phyloP scores from a whole-genome alignment of 208 protist species.

The Endotrypanum monterogeii region DNA sequence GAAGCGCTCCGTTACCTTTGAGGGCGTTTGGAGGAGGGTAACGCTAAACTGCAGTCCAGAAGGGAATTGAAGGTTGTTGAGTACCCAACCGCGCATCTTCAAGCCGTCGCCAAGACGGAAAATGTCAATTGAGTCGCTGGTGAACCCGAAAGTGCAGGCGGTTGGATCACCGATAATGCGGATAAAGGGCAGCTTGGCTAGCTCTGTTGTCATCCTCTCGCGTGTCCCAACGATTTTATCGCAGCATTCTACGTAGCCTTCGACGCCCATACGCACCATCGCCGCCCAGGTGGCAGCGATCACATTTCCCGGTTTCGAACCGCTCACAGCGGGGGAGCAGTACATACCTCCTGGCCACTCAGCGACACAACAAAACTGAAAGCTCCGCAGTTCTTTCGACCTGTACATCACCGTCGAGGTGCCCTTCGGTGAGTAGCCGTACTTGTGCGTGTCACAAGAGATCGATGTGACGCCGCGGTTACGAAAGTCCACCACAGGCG shows the following conservation, averaged over 20 bases:
- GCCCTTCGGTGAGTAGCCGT: constrained; percentile 98
- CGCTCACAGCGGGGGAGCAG: constrained; percentile 95
- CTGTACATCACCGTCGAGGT: constrained; percentile 96
- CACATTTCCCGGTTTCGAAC: constrained; percentile 94
- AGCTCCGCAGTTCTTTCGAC: constrained; percentile 82
- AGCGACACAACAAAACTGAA: constrained; percentile 95
- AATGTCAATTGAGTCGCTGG: constrained; percentile 87
- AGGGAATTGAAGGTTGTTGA: constrained; percentile 95
- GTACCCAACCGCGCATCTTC: constrained; percentile 88
- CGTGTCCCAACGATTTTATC: constrained; percentile 80
- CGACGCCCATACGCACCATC: constrained; percentile 92
- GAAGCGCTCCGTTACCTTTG: constrained; percentile 75
- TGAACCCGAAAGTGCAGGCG: constrained; percentile 90
- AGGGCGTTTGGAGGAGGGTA: constrained; percentile 86
- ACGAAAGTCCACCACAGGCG: constrained; percentile 95
- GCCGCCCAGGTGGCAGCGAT: constrained; percentile 97
- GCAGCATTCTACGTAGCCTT: constrained; percentile 87
- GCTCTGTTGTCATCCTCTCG: constrained; percentile 71
- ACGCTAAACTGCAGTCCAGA: constrained; percentile 93
- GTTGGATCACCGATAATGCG: constrained; percentile 86
- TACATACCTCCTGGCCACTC: constrained; percentile 99
- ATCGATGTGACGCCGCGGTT: constrained; percentile 98
- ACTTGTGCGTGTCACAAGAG: constrained; percentile 99
- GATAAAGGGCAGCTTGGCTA: constrained; percentile 71
- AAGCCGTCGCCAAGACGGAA: constrained; percentile 88